A percentile compares a stretch with the other conserved stretches of the same genome.
Conservation (phyloP, 495 filamentous ascomycete genomes). For the Collariella sp. region DNA sequence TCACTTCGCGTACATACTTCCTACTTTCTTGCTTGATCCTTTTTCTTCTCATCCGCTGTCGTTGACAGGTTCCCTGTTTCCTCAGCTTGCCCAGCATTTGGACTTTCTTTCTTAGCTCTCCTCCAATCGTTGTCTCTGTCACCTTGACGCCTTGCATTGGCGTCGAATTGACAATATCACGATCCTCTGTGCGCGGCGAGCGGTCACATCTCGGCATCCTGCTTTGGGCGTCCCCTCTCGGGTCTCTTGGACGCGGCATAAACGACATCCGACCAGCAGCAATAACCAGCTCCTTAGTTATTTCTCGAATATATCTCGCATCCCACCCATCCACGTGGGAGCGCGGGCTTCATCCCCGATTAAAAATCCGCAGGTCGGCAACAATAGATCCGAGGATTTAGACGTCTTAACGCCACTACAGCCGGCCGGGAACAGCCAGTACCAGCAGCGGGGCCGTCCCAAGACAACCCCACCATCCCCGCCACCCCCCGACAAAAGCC, state of each 20-base stretch:
- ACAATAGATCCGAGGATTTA: slow-evolving; percentile 12
- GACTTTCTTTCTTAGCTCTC: slow-evolving; percentile 4
- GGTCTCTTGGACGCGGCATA: background rate
- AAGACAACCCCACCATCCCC: slow-evolving; percentile 8
- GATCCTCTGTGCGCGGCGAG: background rate
- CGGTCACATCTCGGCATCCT: slow-evolving; percentile 5
- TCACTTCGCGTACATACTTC: background rate
- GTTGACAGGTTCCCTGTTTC: background rate
- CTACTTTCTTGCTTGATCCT: slow-evolving; percentile 13
- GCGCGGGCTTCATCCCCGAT: slow-evolving; percentile 17
- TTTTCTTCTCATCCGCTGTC: background rate
- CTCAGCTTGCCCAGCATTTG: background rate
- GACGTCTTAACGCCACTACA: slow-evolving; percentile 7
- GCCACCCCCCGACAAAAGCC: slow-evolving; percentile 12
- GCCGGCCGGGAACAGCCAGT: background rate
- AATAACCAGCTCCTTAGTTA: background rate
- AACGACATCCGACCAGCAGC: background rate
- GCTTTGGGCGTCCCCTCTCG: background rate
- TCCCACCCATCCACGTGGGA: slow-evolving; percentile 21
- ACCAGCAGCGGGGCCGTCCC: slow-evolving; percentile 6
- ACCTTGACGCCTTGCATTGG: slow-evolving; percentile 8
- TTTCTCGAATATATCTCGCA: background rate
- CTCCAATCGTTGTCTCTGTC: slow-evolving; percentile 4
- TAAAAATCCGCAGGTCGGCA: slow-evolving; percentile 16
- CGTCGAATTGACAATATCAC: background rate